Evolutionary conservation across 345 rosid genomes (phyloP), one percentile per base, ranked within the genome.

Genomic region (Brassica carinata): DNA sequence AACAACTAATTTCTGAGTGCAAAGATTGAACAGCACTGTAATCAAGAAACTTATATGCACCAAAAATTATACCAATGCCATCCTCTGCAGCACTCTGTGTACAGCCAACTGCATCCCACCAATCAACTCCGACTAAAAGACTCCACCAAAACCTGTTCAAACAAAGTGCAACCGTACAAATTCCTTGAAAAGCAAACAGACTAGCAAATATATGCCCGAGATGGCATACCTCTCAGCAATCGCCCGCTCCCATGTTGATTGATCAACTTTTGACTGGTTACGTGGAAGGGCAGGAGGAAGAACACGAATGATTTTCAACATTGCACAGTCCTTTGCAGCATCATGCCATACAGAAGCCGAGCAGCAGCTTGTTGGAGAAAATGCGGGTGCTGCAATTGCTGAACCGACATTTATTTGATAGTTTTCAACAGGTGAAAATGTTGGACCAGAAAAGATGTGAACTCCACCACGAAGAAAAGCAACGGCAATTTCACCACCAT

Each of bases 31-130:
- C 27, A 58, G 55, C 62, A 76, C 31, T 38, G 8, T 23, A 64
- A 43, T 76, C 14, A 66, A 43, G 26, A 59, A 67, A 67, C 30
- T 29, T 29, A 64, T 34, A 34, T 64, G 69, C 63, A 71, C 34
- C 48, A 70, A 0, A 40, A 36, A n/a, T 27, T 73, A 69, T 82
- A 94, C 99, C 99, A 74, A 96, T 92, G 73, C 92, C 90, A 81
- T 92, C 98, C 83, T 96, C 99, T 11, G 98, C 99, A 78, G 99
- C 98, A 92, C 99, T 96, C 82, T 96, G 98, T 13, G 99, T 94
- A 85, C 97, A 96, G 72, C 99, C 99, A 89, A 96, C 90, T 74
- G 97, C 99, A 80, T 96, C 99, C 99, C 99, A 96, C 99, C 99
- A 96, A 87, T 94, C 99, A 84, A 96, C 99, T 67, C 98, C 98